Evolutionary conservation across 192 early-diverging fungal genomes (phyloP), one percentile per base, ranked within the genome.

Genomic region (Pilobolus umbonatus): DNA sequence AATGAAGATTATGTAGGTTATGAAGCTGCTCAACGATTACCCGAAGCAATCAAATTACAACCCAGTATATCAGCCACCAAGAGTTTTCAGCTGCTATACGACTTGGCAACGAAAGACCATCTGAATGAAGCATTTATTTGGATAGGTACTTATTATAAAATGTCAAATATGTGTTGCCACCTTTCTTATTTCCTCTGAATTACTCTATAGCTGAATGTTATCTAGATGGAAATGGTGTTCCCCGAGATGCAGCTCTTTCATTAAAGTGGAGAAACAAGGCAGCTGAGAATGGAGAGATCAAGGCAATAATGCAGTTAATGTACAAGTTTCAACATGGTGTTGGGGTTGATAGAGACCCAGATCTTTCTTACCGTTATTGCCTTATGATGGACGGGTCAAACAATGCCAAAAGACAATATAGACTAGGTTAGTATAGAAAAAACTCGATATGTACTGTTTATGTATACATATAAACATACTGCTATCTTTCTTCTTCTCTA

Each of bases 171-270:
- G 4, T 55, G 14, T 14, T 55, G 21, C 19, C 14, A 45, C 26
- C 3, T 7, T 28, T 52, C 25, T 25, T 44, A 44, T 35, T 44
- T 30, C 54, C 45, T 53, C 19, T 43, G 4, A 32, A 2, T 53
- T 17, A 15, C 28, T 47, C 5, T 46, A 34, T 68, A 52, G 66
- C 67, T 8, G 59, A 72, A 29, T 72, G 70, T 36, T 72, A 62
- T 34, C 34, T 58, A 36, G 31, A 30, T 28, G 70, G 70, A 35
- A 55, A 58, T 47, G 63, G 62, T 17, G 32, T 55, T 42, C 21
- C 31, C 10, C 40, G 26, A 9, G 48, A 65, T 29, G 15, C 35
- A 34, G 24, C 30, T 21, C 25, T 58, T 12, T 60, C 64, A 28
- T 1, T 72, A 19, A 19, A 21, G 1, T 72, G 70, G 70, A 62